Evolutionary conservation across 331 rosid species (phyloP), one percentile per base, ranked within the genome.

Genomic region (Spiraea crenata): DNA sequence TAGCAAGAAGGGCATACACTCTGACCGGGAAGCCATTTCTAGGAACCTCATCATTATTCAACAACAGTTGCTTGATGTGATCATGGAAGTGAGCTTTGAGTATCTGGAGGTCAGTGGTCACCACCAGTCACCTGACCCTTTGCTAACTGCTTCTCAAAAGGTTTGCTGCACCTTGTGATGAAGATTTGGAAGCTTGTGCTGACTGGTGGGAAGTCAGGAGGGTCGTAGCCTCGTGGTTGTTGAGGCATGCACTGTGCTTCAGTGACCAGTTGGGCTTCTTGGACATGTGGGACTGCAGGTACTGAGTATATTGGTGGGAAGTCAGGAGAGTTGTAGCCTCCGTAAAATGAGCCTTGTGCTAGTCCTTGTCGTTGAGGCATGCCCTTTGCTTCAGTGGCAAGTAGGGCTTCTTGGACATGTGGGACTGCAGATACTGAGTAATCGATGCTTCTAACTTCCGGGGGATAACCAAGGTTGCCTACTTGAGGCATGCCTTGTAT

Each of bases 61-160:
- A 46, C 58, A 71, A 46, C 48, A 71, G 4, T 3, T 48, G 75
- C 19, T 31, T 12, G 52, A 71, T 8, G 55, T 39, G 47, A 3
- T 4, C 42, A 1, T 63, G 31, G 37, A 63, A 70, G 13, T 61
- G 5, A 2, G 9, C 44, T 17, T 63, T 73, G 37, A 5, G 41
- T 20, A 73, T 63, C 40, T 38, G 1, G 5, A 73, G 65, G 71
- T 2, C 31, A 25, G n/a, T n/a, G n/a, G n/a, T 63, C 52, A 16
- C 35, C 3, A 1, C 51, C 63, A 35, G 25, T 49, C 38, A 73
- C 55, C 37, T 63, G 64, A 44, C 55, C 63, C 3, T 1, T 0
- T 1, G 77, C 63, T 19, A 73, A 12, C 34, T 73, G 70, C 39
- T 73, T 63, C 70, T 62, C 70, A 17, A 62, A 73, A 6, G 77